Evolutionary conservation across 176 grass and related monocot species (phyloP).

Genomic region (Musa itinerans): DNA sequence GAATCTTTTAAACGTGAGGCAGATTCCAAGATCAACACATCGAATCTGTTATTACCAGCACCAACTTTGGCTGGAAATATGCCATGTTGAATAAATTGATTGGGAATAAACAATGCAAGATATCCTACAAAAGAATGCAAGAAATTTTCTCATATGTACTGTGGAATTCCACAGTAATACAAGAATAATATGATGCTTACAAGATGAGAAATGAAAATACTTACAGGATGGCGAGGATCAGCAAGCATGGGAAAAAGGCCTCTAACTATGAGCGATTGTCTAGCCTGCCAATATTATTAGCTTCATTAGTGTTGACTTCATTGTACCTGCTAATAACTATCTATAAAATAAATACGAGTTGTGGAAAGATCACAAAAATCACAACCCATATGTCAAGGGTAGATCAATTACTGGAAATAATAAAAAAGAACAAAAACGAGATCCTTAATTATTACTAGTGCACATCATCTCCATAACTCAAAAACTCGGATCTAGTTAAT

Average conservation of each 20-base stretch:
- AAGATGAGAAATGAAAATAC: constrained; percentile 19
- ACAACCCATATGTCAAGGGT: no score
- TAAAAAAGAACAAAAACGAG: constrained; percentile 1
- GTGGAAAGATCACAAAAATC: neutral
- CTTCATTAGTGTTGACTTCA: neutral
- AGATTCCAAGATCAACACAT: no score
- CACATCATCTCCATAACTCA: neutral
- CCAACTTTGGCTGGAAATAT: no score
- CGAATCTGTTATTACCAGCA: no score
- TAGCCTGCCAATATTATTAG: constrained; percentile 46
- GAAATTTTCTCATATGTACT: neutral
- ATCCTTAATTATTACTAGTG: neutral
- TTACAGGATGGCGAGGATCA: constrained; percentile 94
- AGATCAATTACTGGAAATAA: neutral
- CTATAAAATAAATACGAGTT: neutral
- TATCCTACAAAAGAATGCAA: neutral
- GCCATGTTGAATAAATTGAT: no score
- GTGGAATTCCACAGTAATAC: neutral
- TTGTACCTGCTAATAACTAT: neutral
- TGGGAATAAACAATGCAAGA: no score
- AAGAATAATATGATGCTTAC: neutral
- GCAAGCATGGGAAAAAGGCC: constrained; percentile 98
- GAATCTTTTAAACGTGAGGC: no score
- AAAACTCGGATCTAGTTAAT: neutral
- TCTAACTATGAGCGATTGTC: constrained; percentile 92